phyloP scores from a whole-genome alignment of 768 basidiomycete genomes.

The Boletus huronensis region DNA sequence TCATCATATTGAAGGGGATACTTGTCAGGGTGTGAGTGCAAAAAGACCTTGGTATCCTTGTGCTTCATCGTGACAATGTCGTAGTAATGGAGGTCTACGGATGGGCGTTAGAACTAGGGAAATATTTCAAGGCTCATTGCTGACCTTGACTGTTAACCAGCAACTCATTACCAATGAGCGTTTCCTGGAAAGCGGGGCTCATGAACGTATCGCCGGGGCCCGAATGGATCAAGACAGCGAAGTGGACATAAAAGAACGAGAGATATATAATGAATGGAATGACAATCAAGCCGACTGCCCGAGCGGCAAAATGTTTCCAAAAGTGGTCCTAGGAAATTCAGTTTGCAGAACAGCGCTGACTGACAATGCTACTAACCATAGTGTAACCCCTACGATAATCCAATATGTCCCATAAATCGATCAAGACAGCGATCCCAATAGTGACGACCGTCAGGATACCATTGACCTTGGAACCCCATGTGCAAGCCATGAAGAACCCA shows the following conservation, averaged over 20 bases:
- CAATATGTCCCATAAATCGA: slow-evolving; percentile 93
- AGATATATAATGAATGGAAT: slow-evolving; percentile 91
- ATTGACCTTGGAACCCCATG: slow-evolving; percentile 97
- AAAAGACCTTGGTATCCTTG: slow-evolving; percentile 88
- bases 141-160: slow-evolving; percentile 87
- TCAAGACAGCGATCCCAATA: slow-evolving; percentile 85
- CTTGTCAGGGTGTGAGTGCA: slow-evolving; percentile 88
- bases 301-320: slow-evolving; percentile 82
- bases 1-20: slow-evolving; percentile 96
- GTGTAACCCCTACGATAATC: slow-evolving; percentile 77
- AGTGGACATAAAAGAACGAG: slow-evolving; percentile 95
- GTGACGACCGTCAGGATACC: slow-evolving; percentile 87
- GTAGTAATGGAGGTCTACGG: slow-evolving; percentile 85
- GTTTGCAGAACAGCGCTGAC: not conserved
- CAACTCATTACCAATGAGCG: slow-evolving; percentile 87
- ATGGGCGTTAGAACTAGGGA: not conserved
- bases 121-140: slow-evolving; percentile 12
- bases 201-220: slow-evolving; percentile 96
- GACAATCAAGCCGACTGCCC: slow-evolving; percentile 79
- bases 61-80: slow-evolving; percentile 86
- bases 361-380: slow-evolving; percentile 51
- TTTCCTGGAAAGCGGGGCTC: slow-evolving; percentile 98
- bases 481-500: slow-evolving; percentile 91
- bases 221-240: slow-evolving; percentile 79
- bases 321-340: slow-evolving; percentile 67